Evolutionary conservation across 2,329 filamentous ascomycete species (phyloP).

Genomic region (Boeremia lycopersici): DNA sequence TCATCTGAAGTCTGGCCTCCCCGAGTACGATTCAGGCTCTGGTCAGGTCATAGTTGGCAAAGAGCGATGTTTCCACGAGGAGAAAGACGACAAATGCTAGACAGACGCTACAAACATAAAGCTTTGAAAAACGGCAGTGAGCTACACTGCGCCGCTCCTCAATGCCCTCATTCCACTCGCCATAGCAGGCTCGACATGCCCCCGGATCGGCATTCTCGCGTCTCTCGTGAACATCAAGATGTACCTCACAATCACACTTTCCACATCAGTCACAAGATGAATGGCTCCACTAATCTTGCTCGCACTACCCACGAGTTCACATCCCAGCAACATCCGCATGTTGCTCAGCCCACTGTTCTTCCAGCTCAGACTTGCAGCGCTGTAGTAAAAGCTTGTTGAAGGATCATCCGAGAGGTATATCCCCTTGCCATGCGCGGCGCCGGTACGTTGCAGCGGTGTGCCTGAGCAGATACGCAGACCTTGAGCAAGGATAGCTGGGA

Average conservation of each 20-base stretch:
- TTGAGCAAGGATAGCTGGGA: conserved; percentile 39
- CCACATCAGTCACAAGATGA: conserved; percentile 36
- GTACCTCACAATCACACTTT: conserved; percentile 43
- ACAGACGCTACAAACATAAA: not conserved
- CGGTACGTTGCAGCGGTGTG: conserved; percentile 38
- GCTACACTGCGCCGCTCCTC: conserved; percentile 21
- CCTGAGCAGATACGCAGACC: conserved; percentile 35
- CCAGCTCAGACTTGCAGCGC: conserved; percentile 31
- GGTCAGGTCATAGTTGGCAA: not conserved
- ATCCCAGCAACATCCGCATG: conserved; percentile 38
- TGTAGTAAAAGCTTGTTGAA: conserved; percentile 31
- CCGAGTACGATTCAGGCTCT: too few species aligned
- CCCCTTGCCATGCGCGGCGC: conserved; percentile 40
- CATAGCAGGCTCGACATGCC: conserved; percentile 29
- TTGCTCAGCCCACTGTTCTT: conserved; percentile 31
- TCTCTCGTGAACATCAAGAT: conserved; percentile 31
- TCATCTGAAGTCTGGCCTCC: not conserved
- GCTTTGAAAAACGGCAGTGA: too few species aligned
- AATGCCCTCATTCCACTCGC: conserved; percentile 28
- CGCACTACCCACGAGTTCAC: conserved; percentile 34
- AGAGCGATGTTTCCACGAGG: too few species aligned
- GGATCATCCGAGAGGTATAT: conserved; percentile 44
- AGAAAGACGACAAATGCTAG: not conserved
- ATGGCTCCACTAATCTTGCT: conserved; percentile 27
- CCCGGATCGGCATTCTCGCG: conserved; percentile 27